A percentile compares a stretch with the other conserved stretches of the same genome.
These are phyloP conservation scores for Phialemoniopsis sp. DNA, from an alignment of 2,329 filamentous ascomycete genomes.

Conservation along the genomic window DNA sequence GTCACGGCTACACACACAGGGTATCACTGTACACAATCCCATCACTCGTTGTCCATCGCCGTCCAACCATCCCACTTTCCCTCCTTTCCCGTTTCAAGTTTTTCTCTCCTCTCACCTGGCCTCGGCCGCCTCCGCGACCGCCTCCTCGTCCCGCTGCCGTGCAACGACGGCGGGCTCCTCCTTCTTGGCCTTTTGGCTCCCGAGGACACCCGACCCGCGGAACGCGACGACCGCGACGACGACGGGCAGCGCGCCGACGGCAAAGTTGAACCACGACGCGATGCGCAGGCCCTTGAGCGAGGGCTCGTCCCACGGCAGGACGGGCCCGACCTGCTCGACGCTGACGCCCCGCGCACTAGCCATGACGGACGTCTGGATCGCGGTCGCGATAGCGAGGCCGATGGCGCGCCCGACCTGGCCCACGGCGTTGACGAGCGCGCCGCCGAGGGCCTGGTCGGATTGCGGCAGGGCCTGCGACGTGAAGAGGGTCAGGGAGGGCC, in stretches of 20 bases:
- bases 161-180: neutral
- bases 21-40: too few species aligned
- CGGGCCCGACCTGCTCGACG: constrained; percentile 37
- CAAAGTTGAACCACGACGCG: constrained; percentile 49
- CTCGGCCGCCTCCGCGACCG: too few species aligned
- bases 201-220: constrained; percentile 47
- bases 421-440: constrained; percentile 63
- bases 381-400: constrained; percentile 61
- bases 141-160: too few species aligned
- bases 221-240: constrained; percentile 42
- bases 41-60: too few species aligned
- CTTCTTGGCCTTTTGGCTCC: constrained; percentile 27
- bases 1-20: too few species aligned
- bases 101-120: too few species aligned
- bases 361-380: constrained; percentile 60
- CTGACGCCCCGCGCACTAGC: constrained; percentile 37
- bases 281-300: constrained; percentile 45
- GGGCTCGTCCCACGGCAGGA: constrained; percentile 36
- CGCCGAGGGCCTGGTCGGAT: constrained; percentile 64
- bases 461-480: constrained; percentile 57
- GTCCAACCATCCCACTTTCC: too few species aligned
- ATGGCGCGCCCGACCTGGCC: constrained; percentile 63
- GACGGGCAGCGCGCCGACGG: constrained; percentile 36
- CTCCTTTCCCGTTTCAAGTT: too few species aligned
- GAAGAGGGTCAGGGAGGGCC: constrained; percentile 62